Base-by-base conservation (phyloP, 2,329 filamentous ascomycete genomes). In the Chaetoscypha palmicola region DNA sequence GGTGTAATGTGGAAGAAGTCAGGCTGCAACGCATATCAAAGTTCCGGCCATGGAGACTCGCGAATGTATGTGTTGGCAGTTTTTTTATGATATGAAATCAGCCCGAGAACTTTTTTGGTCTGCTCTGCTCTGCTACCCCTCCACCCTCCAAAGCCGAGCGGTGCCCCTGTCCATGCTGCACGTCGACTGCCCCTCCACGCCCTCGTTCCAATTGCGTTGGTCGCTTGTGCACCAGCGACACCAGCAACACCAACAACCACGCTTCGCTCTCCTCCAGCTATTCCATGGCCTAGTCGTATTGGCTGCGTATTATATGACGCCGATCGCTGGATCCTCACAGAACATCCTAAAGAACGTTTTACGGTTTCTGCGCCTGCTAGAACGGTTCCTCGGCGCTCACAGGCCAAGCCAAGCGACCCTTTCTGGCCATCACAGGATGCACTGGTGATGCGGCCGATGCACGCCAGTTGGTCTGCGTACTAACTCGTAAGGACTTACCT, bases 11-110 rank as follows among this genome's bases (percentile, higher is more conserved):
- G 34, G 32, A 40, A 40, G 28, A 38, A 42, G 26, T 53, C 46
- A 51, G 53, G 53, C 51, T 52, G 44, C 42, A 48, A 54, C 40
- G 57, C 55, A 58, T 56, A 43, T 26, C 30, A 31, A 45, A 33
- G 38, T 43, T 48, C 38, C 32, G 28, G 33, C 41, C 37, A 37
- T 34, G 35, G 40, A 39, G 28, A 24, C 34, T 12, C n/a, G 20
- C 34, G 19, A 31, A 50, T 30, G 45, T 47, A 42, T 50, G 48
- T 46, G 48, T 51, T 51, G 48, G 42, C 49, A 48, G 17, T 33
- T 39, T 42, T 45, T 28, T 37, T 26, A 2, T 19, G n/a, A n/a
- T n/a, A n/a, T 20, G 4, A 34, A 34, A 34, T 34, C 40, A 46
- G 30, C 24, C 28, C 21, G 12, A 38, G 5, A 28, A 24, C 33